These are phyloP conservation scores for Exophiala sideris DNA, from an alignment of 2,329 filamentous ascomycete genomes.

Conservation along the genomic window DNA sequence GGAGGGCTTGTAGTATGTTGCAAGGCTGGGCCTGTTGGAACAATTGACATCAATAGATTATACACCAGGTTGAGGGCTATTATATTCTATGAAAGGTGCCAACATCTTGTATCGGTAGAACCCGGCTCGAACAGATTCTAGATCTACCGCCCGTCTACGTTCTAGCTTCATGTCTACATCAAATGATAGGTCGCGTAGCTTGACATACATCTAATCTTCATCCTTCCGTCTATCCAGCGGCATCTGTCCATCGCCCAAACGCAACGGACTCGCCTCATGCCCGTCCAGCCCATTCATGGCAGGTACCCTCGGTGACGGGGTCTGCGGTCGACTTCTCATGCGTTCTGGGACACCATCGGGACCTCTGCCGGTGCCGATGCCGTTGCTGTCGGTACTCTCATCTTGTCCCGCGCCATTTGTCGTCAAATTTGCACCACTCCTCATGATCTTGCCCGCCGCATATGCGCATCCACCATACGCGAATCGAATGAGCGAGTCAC, in stretches of 20 bases:
- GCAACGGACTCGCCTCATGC: conserved; percentile 19
- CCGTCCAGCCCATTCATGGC: conserved; percentile 27
- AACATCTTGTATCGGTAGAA: too few species aligned
- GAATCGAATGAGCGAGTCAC: conserved; percentile 59
- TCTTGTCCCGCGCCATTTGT: neutral
- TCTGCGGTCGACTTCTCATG: conserved; percentile 10
- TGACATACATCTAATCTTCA: neutral
- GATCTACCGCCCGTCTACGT: too few species aligned
- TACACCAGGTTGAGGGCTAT: too few species aligned
- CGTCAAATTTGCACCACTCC: conserved; percentile 9
- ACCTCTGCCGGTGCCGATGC: neutral
- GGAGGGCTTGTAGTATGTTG: conserved; percentile 49
- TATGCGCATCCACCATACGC: conserved; percentile 58
- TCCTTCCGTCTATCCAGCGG: conserved; percentile 18
- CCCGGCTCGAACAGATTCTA: too few species aligned
- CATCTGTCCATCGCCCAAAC: conserved; percentile 5
- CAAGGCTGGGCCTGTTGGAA: too few species aligned
- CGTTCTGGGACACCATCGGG: neutral
- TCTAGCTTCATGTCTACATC: too few species aligned
- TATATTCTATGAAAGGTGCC: too few species aligned
- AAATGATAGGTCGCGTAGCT: too few species aligned
- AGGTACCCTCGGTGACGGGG: conserved; percentile 20
- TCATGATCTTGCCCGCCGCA: conserved; percentile 52
- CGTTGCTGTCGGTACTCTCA: neutral
- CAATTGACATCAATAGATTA: too few species aligned